These are phyloP conservation scores for Neurospora sp. DNA, from an alignment of 2,329 filamentous ascomycete species.

Conservation along the genomic window DNA sequence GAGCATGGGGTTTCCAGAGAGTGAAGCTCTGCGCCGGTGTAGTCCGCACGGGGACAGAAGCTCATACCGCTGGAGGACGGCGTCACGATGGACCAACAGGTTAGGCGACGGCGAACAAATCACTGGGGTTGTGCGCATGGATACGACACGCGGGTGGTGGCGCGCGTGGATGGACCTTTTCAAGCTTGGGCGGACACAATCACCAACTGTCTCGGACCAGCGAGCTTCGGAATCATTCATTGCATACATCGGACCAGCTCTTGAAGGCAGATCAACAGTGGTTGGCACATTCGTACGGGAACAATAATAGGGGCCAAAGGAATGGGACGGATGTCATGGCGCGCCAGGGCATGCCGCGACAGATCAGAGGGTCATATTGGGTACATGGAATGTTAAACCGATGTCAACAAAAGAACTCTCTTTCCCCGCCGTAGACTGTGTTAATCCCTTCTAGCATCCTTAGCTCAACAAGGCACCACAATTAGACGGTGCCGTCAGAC, in stretches of 20 bases:
- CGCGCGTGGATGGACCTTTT: too few relatives aligned
- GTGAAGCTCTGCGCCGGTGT: not conserved
- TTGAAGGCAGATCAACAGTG: not conserved
- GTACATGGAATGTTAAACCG: not conserved
- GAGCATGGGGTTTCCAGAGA: not conserved
- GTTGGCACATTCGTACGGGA: not conserved
- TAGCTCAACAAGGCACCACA: too few relatives aligned
- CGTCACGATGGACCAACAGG: not conserved
- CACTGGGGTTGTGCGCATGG: not conserved
- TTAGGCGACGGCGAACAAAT: not conserved
- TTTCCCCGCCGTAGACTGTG: too few relatives aligned
- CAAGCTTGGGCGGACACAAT: too few relatives aligned
- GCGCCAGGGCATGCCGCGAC: not conserved
- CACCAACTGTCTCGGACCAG: too few relatives aligned
- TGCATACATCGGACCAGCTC: too few relatives aligned
- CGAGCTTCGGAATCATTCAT: too few relatives aligned
- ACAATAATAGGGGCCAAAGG: not conserved
- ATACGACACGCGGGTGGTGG: too few relatives aligned
- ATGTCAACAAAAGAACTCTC: not conserved
- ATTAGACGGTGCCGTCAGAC: too few relatives aligned
- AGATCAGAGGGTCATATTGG: not conserved
- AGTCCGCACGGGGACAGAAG: not conserved
- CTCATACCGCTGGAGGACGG: not conserved
- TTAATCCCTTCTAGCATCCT: too few relatives aligned
- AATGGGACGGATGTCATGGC: not conserved